A percentile compares a stretch with the other conserved stretches of the same genome.
These are phyloP conservation scores for Saturnispora saitoi DNA, from an alignment of 805 yeast species.

Conservation along the genomic window DNA sequence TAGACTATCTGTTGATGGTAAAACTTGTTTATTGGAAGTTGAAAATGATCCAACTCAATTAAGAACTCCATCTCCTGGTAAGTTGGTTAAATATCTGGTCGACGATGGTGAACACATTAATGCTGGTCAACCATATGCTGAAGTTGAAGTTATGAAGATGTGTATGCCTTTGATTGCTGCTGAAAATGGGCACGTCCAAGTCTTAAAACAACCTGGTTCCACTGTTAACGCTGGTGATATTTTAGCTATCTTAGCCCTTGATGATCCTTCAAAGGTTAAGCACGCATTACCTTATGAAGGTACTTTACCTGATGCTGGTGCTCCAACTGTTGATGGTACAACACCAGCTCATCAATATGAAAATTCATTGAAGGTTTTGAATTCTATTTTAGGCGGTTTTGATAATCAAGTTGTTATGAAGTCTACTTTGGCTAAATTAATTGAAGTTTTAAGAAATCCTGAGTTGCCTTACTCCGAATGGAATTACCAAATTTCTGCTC, in stretches of 20 bases:
- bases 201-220: constrained; percentile 97
- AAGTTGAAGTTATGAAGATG: constrained; percentile 99
- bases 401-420: constrained; percentile 95
- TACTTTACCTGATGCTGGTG: constrained; percentile 81
- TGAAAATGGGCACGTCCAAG: constrained; percentile 88
- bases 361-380: constrained; percentile 48
- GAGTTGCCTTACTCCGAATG: constrained; percentile 92
- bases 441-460: constrained; percentile 66
- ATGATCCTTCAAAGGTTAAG: constrained; percentile 94
- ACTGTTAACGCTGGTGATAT: constrained; percentile 95
- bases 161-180: constrained; percentile 94
- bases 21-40: constrained; percentile 86
- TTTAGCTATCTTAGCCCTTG: constrained; percentile 86
- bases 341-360: constrained; percentile 74
- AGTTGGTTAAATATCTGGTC: constrained; percentile 83
- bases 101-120: constrained; percentile 91
- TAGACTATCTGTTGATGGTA: constrained; percentile 88
- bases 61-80: constrained; percentile 98
- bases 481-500: constrained; percentile 75
- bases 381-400: constrained; percentile 79
- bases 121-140: constrained; percentile 93
- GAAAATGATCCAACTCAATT: constrained; percentile 98
- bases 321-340: constrained; percentile 73
- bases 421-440: constrained; percentile 63
- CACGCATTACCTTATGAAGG: constrained; percentile 95